A percentile compares a stretch with the other conserved stretches of the same genome.
These are phyloP conservation scores for Agrocybe praecox DNA, from an alignment of 768 basidiomycete species.

Conservation along the genomic window DNA sequence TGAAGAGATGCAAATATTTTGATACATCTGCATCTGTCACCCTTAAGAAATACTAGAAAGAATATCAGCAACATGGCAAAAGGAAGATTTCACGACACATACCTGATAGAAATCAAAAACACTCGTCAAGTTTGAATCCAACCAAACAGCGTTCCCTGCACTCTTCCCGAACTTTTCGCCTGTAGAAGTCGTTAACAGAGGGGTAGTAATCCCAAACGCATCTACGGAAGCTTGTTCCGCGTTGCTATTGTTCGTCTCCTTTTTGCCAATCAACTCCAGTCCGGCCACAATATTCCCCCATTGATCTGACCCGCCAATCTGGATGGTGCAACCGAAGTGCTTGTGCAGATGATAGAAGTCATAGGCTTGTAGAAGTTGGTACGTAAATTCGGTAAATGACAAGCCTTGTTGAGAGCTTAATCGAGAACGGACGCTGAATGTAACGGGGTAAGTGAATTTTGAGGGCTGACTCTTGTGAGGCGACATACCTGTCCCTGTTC, in stretches of 20 bases:
- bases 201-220: conserved; percentile 89
- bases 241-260: conserved; percentile 21
- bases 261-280: conserved; percentile 82
- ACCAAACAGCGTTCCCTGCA: conserved; percentile 93
- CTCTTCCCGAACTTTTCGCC: conserved; percentile 99
- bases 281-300: conserved; percentile 98
- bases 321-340: conserved; percentile 72
- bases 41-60: conserved; percentile 82
- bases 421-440: conserved; percentile 75
- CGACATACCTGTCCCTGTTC: conserved; percentile 78
- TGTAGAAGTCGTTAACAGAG: conserved; percentile 84
- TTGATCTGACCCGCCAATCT: conserved; percentile 96
- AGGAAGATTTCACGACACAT: conserved; percentile 11
- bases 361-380: conserved; percentile 96
- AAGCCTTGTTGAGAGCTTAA: conserved; percentile 82
- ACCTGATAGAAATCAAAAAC: conserved; percentile 97
- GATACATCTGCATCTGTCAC: conserved; percentile 80
- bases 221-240: conserved; percentile 24
- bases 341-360: conserved; percentile 84
- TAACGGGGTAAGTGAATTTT: conserved; percentile 1
- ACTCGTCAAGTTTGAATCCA: conserved; percentile 78
- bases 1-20: conserved; percentile 81
- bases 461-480: neutral
- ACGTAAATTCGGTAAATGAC: conserved; percentile 98
- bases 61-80: neutral